These are phyloP conservation scores for Pugionium dolabratum DNA, from an alignment of 345 rosid genomes.

Conservation along the genomic window DNA sequence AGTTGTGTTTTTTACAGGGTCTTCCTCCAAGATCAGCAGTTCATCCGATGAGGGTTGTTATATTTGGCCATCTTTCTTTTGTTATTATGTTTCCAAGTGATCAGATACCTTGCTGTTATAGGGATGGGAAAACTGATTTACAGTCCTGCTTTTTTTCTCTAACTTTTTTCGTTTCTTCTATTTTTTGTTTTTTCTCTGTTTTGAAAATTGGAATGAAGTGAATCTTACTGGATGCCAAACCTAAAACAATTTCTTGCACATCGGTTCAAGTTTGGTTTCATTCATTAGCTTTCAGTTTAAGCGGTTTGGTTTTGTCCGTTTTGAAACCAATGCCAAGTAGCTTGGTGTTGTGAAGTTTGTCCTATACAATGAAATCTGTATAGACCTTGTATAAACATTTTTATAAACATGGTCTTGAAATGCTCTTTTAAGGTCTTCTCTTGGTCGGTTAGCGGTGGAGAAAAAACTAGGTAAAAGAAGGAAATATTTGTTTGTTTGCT, in stretches of 20 bases:
- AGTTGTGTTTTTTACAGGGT: slow-evolving; percentile 54
- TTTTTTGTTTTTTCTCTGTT: neutral
- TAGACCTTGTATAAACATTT: neutral
- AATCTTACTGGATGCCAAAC: slow-evolving; percentile 10
- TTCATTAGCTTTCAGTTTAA: slow-evolving; percentile 5
- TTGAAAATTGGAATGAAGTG: slow-evolving; percentile 21
- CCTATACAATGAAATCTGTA: neutral
- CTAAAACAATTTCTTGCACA: neutral
- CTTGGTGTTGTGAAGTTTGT: slow-evolving; percentile 23
- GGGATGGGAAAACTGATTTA: slow-evolving; percentile 15
- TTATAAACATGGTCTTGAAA: slow-evolving; percentile 26
- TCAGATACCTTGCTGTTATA: slow-evolving; percentile 18
- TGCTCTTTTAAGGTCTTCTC: slow-evolving; percentile 7
- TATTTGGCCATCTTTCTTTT: slow-evolving; percentile 34
- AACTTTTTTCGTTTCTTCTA: slow-evolving; percentile 8
- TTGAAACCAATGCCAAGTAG: slow-evolving; percentile 12
- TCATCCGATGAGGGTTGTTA: slow-evolving; percentile 99
- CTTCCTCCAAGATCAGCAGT: slow-evolving; percentile 97
- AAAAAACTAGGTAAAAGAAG: slow-evolving; percentile 12
- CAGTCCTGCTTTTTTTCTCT: neutral
- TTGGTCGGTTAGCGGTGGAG: slow-evolving; percentile 9
- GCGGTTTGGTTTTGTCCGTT: slow-evolving; percentile 13
- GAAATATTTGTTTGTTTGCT: slow-evolving; percentile 10
- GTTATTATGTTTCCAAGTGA: slow-evolving; percentile 23
- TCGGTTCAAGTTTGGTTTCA: slow-evolving; percentile 2